Conservation (phyloP, 139 green algal genomes). For the Monoraphidium neglectum region DNA sequence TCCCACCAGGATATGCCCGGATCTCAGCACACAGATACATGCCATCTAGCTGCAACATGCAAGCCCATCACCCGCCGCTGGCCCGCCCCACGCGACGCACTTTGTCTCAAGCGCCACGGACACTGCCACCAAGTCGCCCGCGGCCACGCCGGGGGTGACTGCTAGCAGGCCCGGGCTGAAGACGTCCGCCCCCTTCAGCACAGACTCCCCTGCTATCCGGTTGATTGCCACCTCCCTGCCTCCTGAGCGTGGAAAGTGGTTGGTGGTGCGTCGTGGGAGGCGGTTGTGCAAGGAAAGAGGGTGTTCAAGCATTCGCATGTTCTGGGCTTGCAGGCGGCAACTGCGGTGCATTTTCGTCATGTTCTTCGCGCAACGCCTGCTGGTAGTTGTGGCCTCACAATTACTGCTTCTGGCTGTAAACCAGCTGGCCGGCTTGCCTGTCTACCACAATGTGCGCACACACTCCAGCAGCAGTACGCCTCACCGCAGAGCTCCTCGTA, state of each 20-base stretch:
- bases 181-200: slow-evolving; percentile 81
- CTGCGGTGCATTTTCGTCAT: neutral
- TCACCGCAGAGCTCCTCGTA: slow-evolving; percentile 21
- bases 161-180: slow-evolving; percentile 83
- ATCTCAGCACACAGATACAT: too few relatives aligned
- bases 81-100: neutral
- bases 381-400: too few relatives aligned
- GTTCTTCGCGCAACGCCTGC: neutral
- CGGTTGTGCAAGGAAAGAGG: neutral
- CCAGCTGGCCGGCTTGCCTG: too few relatives aligned
- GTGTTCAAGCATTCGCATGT: neutral
- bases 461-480: too few relatives aligned
- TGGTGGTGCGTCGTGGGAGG: neutral
- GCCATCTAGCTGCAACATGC: too few relatives aligned
- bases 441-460: too few relatives aligned
- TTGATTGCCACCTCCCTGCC: slow-evolving; percentile 63
- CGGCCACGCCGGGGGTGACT: slow-evolving; percentile 48
- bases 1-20: too few relatives aligned
- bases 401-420: too few relatives aligned
- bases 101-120: slow-evolving; percentile 61
- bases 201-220: slow-evolving; percentile 79
- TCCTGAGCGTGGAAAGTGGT: neutral
- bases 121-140: slow-evolving; percentile 79
- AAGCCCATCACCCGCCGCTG: too few relatives aligned
- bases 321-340: neutral